These are phyloP conservation scores for Pterocarpus santalinus DNA, from an alignment of 306 rosid species.

Conservation along the genomic window DNA sequence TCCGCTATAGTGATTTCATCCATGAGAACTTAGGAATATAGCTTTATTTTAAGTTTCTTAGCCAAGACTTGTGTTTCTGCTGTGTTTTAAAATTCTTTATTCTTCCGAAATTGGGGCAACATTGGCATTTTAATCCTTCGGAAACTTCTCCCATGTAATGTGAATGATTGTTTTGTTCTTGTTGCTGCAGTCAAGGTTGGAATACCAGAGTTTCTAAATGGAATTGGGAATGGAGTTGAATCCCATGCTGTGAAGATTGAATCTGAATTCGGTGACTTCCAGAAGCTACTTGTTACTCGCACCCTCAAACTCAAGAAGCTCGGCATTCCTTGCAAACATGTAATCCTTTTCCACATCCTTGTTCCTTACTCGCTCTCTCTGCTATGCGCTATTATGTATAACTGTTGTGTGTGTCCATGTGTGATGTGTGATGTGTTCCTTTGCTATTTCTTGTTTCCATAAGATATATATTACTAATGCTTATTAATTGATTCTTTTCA, in stretches of 20 bases:
- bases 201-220: slow-evolving; percentile 81
- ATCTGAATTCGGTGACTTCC: slow-evolving; percentile 82
- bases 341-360: slow-evolving; percentile 39
- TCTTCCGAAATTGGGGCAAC: too few species aligned
- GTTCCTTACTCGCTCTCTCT: not conserved
- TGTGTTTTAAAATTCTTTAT: not conserved
- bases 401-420: not conserved
- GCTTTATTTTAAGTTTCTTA: too few species aligned
- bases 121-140: not conserved
- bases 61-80: not conserved
- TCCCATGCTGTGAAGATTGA: slow-evolving; percentile 83
- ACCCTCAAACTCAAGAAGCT: slow-evolving; percentile 86
- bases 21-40: not conserved
- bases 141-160: not conserved
- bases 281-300: slow-evolving; percentile 78
- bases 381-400: not conserved
- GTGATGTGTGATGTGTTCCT: not conserved
- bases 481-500: too few species aligned
- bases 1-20: too few species aligned
- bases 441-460: not conserved
- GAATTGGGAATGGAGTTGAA: slow-evolving; percentile 84
- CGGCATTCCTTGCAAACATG: slow-evolving; percentile 88
- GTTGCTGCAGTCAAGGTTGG: slow-evolving; percentile 76
- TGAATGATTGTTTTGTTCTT: slow-evolving; percentile 33
- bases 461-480: not conserved